Conservation (phyloP, 140 eudicot species). For the Anethum foeniculum region DNA sequence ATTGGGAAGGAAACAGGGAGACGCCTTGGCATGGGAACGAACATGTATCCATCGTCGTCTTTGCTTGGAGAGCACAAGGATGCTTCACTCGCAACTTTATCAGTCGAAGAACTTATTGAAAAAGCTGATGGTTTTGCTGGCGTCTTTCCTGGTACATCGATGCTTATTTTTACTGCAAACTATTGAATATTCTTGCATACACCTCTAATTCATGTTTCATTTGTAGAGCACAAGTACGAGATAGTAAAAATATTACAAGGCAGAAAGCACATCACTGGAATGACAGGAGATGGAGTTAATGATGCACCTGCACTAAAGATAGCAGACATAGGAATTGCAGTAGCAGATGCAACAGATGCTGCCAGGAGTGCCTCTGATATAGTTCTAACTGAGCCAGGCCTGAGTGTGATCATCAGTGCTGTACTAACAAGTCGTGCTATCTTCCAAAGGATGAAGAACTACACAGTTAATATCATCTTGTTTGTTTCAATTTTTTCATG, state of each 20-base stretch:
- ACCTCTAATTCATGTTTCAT: not conserved
- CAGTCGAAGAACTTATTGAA: conserved; percentile 83
- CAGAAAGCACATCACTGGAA: conserved; percentile 78
- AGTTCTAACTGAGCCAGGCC: conserved; percentile 87
- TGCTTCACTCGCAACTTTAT: conserved; percentile 40
- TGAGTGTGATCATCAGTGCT: conserved; percentile 91
- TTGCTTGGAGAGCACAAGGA: conserved; percentile 65
- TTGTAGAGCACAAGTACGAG: conserved; percentile 80
- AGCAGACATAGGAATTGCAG: conserved; percentile 96
- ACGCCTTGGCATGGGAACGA: conserved; percentile 91
- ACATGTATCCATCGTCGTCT: conserved; percentile 92
- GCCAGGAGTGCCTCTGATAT: conserved; percentile 96
- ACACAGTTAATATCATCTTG: conserved; percentile 45
- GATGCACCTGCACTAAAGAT: conserved; percentile 90
- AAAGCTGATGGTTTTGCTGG: conserved; percentile 98
- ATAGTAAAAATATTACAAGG: conserved; percentile 79
- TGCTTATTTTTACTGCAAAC: not conserved
- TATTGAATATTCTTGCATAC: not conserved
- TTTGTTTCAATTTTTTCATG: conserved; percentile 3
- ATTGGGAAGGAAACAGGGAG: conserved; percentile 93
- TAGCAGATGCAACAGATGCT: conserved; percentile 91
- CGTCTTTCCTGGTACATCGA: conserved; percentile 70
- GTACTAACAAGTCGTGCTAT: conserved; percentile 90
- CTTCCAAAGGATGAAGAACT: conserved; percentile 91
- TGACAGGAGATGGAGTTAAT: conserved; percentile 98